phyloP scores from a whole-genome alignment of 176 grass and related monocot genomes.

The Urochloa ruziziensis region DNA sequence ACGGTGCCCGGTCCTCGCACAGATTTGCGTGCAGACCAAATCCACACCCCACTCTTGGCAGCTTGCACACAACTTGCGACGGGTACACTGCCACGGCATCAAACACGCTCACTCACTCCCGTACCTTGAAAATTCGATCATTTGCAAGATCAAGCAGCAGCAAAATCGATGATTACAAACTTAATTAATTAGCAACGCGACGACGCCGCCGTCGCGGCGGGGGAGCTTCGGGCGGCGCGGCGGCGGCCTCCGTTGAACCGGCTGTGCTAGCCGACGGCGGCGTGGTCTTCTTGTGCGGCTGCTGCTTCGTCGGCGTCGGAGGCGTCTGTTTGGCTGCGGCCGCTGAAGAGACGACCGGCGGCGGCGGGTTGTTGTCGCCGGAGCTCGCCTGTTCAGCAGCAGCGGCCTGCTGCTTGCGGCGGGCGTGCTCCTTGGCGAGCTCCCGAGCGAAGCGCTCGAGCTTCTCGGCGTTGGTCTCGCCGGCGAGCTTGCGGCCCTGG shows the following conservation, averaged over 20 bases:
- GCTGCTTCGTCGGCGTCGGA: neutral
- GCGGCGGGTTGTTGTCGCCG: too few relatives aligned
- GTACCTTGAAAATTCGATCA: neutral
- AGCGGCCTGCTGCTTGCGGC: slow-evolving; percentile 41
- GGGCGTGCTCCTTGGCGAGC: slow-evolving; percentile 59
- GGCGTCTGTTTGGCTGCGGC: neutral
- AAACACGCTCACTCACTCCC: neutral
- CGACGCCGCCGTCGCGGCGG: neutral
- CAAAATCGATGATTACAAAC: neutral
- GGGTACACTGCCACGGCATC: neutral
- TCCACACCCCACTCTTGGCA: neutral
- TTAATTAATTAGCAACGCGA: neutral
- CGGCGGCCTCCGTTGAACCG: neutral
- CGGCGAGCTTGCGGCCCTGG: slow-evolving; percentile 54
- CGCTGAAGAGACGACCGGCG: neutral
- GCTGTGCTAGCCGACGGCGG: neutral
- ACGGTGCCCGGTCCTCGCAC: neutral
- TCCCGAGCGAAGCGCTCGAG: slow-evolving; percentile 71
- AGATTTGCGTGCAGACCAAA: neutral
- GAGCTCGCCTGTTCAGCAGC: neutral
- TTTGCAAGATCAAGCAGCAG: neutral
- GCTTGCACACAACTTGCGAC: neutral
- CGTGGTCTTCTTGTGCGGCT: neutral
- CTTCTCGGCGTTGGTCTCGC: slow-evolving; percentile 83
- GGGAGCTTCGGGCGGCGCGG: neutral